Base-by-base conservation (phyloP, 352 stramenopile species). In the Phytophthora pini region DNA sequence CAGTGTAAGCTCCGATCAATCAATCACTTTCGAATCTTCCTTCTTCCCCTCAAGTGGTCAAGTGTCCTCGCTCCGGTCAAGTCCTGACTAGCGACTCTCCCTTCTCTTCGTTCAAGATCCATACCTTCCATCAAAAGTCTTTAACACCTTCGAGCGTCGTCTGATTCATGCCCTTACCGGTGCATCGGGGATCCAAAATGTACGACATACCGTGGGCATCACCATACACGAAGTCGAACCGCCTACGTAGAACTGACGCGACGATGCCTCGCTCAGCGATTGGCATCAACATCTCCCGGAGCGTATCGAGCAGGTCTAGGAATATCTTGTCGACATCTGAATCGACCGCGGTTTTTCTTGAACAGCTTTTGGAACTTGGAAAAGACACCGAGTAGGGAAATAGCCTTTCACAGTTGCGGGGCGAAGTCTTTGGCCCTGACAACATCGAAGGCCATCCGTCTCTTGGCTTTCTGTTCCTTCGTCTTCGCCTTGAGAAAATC, bases 281-380 rank as follows among this genome's bases (percentile, higher is more conserved):
- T 7, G 51, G 38, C 51, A 58, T 49, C 12, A 1, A 4, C 11
- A 58, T 47, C 9, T 34, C 29, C 4, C 13, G n/a, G n/a, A 39
- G 49, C 5, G 24, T 55, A 3, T 31, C n/a, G 0, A 44, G 55
- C 4, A 63, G 5, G 6, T 48, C 2, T 0, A 64, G 15, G 27
- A 56, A 56, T 36, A 64, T 51, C 2, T 39, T 26, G 13, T 56
- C 56, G 5, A 56, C 56, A 20, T 56, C 56, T 5, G 56, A 56
- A 5, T 5, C 0, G 46, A 34, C 2, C 4, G 17, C 11, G 26
- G 38, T 56, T 52, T 4, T 20, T 5, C 38, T 51, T 46, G 32
- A 64, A 64, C 1, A n/a, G 11, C 17, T 56, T 56, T 38, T 56
- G 46, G 7, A 32, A 32, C 8, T 6, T 3, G 8, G 29, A 32